phyloP scores from a whole-genome alignment of 2,329 filamentous ascomycete species.

The Talaromyces marneffei region DNA sequence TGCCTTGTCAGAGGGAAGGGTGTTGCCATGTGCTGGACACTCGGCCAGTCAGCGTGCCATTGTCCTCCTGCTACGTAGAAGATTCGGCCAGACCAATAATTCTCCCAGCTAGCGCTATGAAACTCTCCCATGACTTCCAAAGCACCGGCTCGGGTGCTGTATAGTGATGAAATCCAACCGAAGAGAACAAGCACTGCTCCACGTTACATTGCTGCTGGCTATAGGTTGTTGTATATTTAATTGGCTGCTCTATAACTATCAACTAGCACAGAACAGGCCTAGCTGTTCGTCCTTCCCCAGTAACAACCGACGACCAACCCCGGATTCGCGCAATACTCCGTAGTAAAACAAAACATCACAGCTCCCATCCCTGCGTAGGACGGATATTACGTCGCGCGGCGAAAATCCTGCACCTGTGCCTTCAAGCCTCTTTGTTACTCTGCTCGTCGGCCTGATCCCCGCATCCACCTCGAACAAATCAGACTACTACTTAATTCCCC shows the following conservation, averaged over 20 bases:
- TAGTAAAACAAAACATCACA: too few species aligned
- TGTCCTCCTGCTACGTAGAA: too few species aligned
- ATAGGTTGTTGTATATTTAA: background rate
- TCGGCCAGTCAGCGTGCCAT: background rate
- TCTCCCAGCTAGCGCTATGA: background rate
- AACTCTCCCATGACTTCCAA: background rate
- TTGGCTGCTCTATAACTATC: background rate
- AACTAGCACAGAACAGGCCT: background rate
- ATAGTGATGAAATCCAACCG: background rate
- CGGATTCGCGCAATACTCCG: constrained; percentile 5
- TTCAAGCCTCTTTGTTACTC: constrained; percentile 3
- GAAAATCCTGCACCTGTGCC: background rate
- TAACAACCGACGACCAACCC: constrained; percentile 3
- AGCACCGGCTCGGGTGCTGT: background rate
- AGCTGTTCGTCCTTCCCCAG: background rate
- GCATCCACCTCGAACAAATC: background rate
- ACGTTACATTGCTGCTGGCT: constrained; percentile 3
- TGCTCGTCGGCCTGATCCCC: background rate
- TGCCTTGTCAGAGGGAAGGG: background rate
- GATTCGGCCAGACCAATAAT: background rate
- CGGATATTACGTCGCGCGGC: background rate
- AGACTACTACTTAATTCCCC: constrained; percentile 7
- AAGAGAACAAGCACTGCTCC: background rate
- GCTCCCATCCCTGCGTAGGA: background rate
- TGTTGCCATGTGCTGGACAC: constrained; percentile 1